Conservation (phyloP, 495 filamentous ascomycete genomes). For the Immersiella caudata region DNA sequence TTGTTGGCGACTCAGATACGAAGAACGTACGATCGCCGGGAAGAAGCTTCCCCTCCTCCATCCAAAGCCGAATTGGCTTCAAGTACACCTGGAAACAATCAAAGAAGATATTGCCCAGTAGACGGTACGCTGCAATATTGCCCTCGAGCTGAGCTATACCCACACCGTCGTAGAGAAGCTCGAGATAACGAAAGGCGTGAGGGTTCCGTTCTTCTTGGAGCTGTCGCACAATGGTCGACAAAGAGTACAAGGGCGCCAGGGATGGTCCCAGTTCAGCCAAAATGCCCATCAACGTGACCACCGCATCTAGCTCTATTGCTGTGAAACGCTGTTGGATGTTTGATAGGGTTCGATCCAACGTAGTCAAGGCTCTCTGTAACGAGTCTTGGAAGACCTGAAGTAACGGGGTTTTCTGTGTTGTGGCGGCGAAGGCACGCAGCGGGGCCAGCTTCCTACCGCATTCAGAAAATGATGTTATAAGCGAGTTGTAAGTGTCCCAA, state of each 20-base stretch:
- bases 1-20: constrained; percentile 58
- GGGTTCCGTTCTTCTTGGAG: constrained; percentile 43
- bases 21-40: constrained; percentile 70
- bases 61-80: constrained; percentile 78
- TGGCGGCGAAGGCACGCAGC: constrained; percentile 38
- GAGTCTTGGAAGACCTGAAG: constrained; percentile 55
- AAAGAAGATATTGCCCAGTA: constrained; percentile 72
- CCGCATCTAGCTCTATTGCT: constrained; percentile 45
- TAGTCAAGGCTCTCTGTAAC: constrained; percentile 43
- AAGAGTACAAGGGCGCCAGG: constrained; percentile 55
- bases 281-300: constrained; percentile 63
- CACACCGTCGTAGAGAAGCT: constrained; percentile 70
- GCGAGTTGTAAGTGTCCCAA: constrained; percentile 46
- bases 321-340: constrained; percentile 50
- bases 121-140: constrained; percentile 59
- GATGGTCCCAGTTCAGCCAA: constrained; percentile 59
- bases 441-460: constrained; percentile 43
- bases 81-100: constrained; percentile 83
- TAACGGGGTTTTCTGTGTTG: constrained; percentile 45
- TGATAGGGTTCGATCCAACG: constrained; percentile 50
- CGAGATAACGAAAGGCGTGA: constrained; percentile 64
- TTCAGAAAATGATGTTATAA: constrained; percentile 45
- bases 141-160: constrained; percentile 71
- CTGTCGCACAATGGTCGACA: constrained; percentile 54
- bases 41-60: constrained; percentile 75